phyloP scores from a whole-genome alignment of 2,329 filamentous ascomycete species.

The Zymoseptoria crescenta region DNA sequence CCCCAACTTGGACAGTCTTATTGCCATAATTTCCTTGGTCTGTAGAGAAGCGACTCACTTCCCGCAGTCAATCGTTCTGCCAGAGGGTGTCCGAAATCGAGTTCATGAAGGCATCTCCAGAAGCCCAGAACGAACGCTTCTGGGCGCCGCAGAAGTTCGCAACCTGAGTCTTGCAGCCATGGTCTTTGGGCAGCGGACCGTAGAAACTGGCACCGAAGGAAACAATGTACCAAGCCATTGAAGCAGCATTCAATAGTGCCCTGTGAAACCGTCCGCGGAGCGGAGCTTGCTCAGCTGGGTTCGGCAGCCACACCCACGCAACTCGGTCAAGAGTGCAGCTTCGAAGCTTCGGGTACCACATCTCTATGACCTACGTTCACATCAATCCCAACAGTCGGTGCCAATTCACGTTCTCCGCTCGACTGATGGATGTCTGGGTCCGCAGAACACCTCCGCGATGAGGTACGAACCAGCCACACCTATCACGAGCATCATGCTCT shows the following conservation, averaged over 20 bases:
- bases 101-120: no score
- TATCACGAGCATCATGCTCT: neutral
- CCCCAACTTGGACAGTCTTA: no score
- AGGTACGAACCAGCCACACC: constrained; percentile 39
- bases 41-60: no score
- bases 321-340: neutral
- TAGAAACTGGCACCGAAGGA: neutral
- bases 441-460: constrained; percentile 60
- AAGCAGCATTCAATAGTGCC: neutral
- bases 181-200: neutral
- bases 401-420: neutral
- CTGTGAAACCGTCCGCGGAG: neutral
- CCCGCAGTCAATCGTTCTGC: no score
- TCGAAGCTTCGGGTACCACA: neutral
- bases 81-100: no score
- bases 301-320: neutral
- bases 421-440: constrained; percentile 54
- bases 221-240: neutral
- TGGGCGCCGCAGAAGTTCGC: neutral
- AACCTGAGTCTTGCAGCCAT: neutral
- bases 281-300: neutral
- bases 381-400: neutral
- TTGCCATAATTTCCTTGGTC: no score
- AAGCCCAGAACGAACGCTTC: neutral
- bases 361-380: neutral